A percentile compares a stretch with the other conserved stretches of the same genome.
These are phyloP conservation scores for Fusarium chuoi DNA, from an alignment of 2,329 filamentous ascomycete species.

Conservation along the genomic window DNA sequence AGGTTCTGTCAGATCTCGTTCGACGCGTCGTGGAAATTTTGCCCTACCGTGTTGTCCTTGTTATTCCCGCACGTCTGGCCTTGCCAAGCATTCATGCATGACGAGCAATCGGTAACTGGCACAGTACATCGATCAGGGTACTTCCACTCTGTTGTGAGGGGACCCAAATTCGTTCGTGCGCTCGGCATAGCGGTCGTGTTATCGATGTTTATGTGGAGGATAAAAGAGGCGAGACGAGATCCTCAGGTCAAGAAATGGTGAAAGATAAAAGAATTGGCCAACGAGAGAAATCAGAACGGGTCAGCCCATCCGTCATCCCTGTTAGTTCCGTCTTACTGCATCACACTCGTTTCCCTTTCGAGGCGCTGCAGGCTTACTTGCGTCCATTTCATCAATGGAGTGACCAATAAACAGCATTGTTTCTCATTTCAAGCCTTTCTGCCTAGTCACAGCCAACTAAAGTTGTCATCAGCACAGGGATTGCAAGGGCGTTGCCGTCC, in stretches of 20 bases:
- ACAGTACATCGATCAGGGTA: neutral
- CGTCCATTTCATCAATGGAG: neutral
- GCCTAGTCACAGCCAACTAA: rapidly evolving
- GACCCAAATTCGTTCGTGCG: neutral
- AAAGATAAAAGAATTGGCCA: neutral
- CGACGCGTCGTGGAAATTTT: too few relatives aligned
- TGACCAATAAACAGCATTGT: neutral
- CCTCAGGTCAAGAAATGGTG: neutral
- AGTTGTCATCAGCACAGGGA: neutral
- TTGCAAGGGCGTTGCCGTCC: too few relatives aligned
- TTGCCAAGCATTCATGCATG: neutral
- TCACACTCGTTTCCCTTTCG: neutral
- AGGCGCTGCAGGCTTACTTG: neutral
- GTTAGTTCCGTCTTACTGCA: neutral
- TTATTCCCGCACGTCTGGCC: constrained; percentile 1
- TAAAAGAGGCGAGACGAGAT: neutral
- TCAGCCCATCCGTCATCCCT: neutral
- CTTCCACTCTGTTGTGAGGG: neutral
- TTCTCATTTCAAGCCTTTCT: neutral
- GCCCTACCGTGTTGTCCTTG: neutral
- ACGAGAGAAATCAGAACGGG: neutral
- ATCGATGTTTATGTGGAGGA: neutral
- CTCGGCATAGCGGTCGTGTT: neutral
- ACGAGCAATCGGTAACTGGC: neutral
- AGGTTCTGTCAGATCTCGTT: rapidly evolving